These are phyloP conservation scores for Gryganskiella cystojenkinii DNA, from an alignment of 192 early-diverging fungal genomes.

Conservation along the genomic window DNA sequence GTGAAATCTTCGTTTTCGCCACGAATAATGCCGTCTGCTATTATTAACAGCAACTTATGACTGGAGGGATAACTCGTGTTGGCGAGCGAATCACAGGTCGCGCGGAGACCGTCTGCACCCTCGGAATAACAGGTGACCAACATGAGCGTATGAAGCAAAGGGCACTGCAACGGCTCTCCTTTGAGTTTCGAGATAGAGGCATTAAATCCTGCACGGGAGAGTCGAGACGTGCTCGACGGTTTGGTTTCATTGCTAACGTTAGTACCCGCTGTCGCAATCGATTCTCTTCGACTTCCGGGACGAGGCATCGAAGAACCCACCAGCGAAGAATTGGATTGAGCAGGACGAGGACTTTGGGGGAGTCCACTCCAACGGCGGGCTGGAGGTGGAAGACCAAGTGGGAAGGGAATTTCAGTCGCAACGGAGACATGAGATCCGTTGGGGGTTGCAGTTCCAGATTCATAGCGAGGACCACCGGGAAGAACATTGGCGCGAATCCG, in stretches of 20 bases:
- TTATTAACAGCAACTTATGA: constrained; percentile 83
- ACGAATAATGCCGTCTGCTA: constrained; percentile 84
- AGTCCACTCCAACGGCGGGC: constrained; percentile 29
- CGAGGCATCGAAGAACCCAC: constrained; percentile 32
- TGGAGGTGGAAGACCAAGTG: constrained; percentile 50
- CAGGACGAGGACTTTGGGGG: constrained; percentile 15
- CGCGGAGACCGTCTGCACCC: constrained; percentile 74
- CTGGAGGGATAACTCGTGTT: constrained; percentile 77
- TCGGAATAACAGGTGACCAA: constrained; percentile 86
- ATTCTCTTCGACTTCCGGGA: constrained; percentile 25
- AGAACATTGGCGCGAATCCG: constrained; percentile 49
- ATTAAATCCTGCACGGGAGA: constrained; percentile 37
- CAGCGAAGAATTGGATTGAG: constrained; percentile 15
- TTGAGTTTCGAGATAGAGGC: constrained; percentile 63
- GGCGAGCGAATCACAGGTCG: constrained; percentile 82
- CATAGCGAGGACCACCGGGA: constrained; percentile 18
- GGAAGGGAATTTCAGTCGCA: constrained; percentile 47
- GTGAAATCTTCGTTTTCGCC: constrained; percentile 77
- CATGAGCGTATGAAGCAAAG: constrained; percentile 76
- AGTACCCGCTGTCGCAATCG: neutral
- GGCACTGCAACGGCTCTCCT: constrained; percentile 27
- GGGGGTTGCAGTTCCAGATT: constrained; percentile 28
- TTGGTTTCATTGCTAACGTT: constrained; percentile 12
- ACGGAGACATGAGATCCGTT: constrained; percentile 37
- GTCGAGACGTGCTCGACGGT: constrained; percentile 11